Conservation (phyloP, 257 asterid species). For the Plantago major region DNA sequence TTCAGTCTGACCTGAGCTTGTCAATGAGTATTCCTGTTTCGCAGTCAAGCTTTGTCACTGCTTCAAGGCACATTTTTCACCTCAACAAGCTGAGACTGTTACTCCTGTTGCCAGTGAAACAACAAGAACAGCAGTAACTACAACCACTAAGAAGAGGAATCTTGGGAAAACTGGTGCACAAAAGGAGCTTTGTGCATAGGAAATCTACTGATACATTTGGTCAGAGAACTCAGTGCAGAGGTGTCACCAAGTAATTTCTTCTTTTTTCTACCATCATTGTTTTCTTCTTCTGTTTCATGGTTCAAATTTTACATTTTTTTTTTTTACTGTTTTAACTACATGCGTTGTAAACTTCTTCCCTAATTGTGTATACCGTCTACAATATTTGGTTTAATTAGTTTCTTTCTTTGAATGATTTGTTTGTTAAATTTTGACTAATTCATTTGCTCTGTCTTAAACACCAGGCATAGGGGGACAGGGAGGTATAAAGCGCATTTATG, state of each 20-base stretch:
- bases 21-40: conserved; percentile 88
- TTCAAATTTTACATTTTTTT: neutral
- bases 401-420: neutral
- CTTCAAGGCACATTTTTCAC: conserved; percentile 53
- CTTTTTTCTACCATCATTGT: conserved; percentile 3
- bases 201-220: conserved; percentile 95
- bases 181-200: conserved; percentile 68
- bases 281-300: neutral
- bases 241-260: conserved; percentile 67
- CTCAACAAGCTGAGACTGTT: conserved; percentile 30
- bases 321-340: conserved; percentile 3
- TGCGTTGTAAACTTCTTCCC: neutral
- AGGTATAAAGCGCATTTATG: conserved; percentile 45
- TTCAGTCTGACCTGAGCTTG: conserved; percentile 27
- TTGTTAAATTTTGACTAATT: neutral
- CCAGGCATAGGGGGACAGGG: conserved; percentile 31
- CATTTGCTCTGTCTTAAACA: neutral
- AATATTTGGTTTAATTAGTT: neutral
- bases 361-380: neutral
- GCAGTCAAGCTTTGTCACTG: conserved; percentile 71
- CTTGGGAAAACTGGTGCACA: conserved; percentile 33
- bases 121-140: too few species aligned
- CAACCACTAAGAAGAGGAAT: conserved; percentile 52
- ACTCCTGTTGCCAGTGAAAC: conserved; percentile 30
- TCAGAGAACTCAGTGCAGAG: conserved; percentile 95